Evolutionary conservation across 331 rosid species (phyloP), one percentile per base, ranked within the genome.

Genomic region (Malus hybrid): DNA sequence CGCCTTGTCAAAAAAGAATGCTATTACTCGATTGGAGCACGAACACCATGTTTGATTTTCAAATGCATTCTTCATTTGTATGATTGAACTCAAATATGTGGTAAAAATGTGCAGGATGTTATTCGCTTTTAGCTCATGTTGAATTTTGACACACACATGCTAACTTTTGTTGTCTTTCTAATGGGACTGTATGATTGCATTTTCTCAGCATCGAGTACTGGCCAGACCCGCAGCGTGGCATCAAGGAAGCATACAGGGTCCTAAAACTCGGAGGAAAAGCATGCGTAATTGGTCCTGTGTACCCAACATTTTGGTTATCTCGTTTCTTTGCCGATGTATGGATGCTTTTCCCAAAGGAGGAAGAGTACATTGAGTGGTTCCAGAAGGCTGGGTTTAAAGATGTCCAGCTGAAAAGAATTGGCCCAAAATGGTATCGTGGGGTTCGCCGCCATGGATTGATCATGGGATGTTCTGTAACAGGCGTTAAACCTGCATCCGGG

Each of bases 301-400:
- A 93, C 87, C 97, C 98, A 36, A 91, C 96, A 8, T 87, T 86
- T 80, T 89, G 97, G 97, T 22, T 93, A 64, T 91, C 98, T 33
- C 96, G 97, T 73, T 93, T 93, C 96, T 93, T 93, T 84, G 96
- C 98, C 0, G 98, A 93, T 84, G 88, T 78, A 34, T 93, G 98
- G 98, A 91, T 93, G 97, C 98, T 93, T 70, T 93, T 93, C 77
- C 97, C 97, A 3, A 93, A 83, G 84, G 98, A 91, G 84, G 98
- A 93, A 78, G 98, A 93, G 91, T 91, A 91, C 84, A 89, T 91
- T 44, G 93, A 91, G 69, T 91, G 97, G 97, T 93, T 93, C 79
- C 5, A 71, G 68, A 93, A 91, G 85, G 97, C 96, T 42, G 97
- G 98, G 30, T 93, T 93, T 82, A 87, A 87, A 84, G 87, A 91